Evolutionary conservation across 1,284 basidiomycete species (phyloP).

Genomic region (Trametes sp.): DNA sequence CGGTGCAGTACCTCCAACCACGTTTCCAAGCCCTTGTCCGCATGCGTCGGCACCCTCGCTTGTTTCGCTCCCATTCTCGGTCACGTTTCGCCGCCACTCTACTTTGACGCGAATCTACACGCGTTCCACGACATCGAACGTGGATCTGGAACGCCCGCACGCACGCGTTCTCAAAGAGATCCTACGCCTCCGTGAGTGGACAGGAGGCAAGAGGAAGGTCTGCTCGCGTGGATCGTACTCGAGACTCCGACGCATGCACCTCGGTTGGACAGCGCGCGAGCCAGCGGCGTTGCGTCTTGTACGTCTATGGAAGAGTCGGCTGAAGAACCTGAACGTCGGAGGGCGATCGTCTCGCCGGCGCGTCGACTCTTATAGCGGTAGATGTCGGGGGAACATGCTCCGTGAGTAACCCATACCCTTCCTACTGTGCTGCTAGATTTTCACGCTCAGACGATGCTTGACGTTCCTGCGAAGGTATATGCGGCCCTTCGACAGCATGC

Average conservation of each 20-base stretch:
- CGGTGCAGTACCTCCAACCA: neutral
- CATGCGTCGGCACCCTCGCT: neutral
- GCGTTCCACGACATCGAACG: conserved; percentile 18
- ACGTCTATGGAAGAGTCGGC: conserved; percentile 19
- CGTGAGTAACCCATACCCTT: neutral
- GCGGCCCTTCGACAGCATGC: conserved; percentile 10
- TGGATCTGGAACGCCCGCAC: conserved; percentile 8
- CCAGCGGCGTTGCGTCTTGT: conserved; percentile 5
- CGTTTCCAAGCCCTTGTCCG: conserved; percentile 2
- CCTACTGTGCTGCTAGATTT: neutral
- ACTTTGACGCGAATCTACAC: neutral
- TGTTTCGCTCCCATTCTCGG: neutral
- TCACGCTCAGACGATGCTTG: conserved; percentile 12
- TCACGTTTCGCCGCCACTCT: conserved; percentile 12
- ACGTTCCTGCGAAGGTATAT: conserved; percentile 4
- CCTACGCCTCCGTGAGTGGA: neutral
- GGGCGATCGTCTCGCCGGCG: conserved; percentile 10
- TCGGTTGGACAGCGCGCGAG: neutral
- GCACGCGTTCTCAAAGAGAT: neutral
- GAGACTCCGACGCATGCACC: conserved; percentile 22
- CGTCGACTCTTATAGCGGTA: conserved; percentile 12
- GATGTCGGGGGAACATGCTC: neutral
- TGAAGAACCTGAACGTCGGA: conserved; percentile 4
- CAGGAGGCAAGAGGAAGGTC: neutral
- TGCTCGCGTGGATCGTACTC: conserved; percentile 8